A percentile compares a stretch with the other conserved stretches of the same genome.
These are phyloP conservation scores for Ochetophila trinervis DNA, from an alignment of 306 rosid genomes.

Conservation along the genomic window DNA sequence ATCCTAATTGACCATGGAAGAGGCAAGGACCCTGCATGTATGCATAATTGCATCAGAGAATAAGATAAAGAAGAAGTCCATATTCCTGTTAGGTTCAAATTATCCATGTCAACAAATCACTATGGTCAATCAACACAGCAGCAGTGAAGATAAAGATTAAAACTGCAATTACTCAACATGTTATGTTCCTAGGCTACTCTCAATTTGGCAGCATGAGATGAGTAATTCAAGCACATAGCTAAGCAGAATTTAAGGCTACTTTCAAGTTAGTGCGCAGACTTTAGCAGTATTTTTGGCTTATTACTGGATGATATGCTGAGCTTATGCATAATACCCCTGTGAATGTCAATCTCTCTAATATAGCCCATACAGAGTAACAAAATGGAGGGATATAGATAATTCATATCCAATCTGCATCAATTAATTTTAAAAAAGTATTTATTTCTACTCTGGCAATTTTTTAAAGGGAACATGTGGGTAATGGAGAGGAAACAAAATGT, in stretches of 20 bases:
- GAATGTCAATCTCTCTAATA: neutral
- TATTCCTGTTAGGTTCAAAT: neutral
- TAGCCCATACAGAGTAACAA: neutral
- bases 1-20: conserved; percentile 98
- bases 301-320: neutral
- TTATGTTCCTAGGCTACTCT: neutral
- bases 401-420: neutral
- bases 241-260: conserved; percentile 7
- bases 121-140: neutral
- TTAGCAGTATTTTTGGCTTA: neutral
- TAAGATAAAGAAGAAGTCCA: no score
- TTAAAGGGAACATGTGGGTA: neutral
- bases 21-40: conserved; percentile 76
- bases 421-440: neutral
- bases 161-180: neutral
- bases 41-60: conserved; percentile 26
- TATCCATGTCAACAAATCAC: neutral
- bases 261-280: neutral
- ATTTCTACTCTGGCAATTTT: neutral
- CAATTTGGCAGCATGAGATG: no score
- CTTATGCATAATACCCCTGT: neutral
- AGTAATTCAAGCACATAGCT: neutral
- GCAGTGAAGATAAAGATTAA: neutral
- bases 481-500: neutral
- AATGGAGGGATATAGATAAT: neutral